Evolutionary conservation across 75 land plant species (phyloP), one percentile per base, ranked within the genome.

Genomic region (Cryptomeria japonica): DNA sequence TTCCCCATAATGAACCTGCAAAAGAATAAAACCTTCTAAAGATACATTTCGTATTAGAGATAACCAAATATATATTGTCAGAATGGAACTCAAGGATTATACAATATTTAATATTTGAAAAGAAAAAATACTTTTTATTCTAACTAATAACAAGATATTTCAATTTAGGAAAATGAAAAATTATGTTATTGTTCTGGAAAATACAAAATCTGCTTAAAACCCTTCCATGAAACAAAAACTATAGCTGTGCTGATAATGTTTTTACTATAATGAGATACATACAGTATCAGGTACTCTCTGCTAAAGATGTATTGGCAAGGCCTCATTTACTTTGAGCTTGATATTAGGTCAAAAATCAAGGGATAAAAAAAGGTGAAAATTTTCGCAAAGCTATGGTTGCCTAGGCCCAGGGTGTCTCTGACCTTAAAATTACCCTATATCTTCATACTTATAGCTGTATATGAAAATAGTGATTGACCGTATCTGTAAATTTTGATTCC

Each of bases 1-100:
- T 32, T 18, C 92, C 96, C 89, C 77, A 80, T 10, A 93, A 28
- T 0, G 94, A 87, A 34, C 96, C 97, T 97, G 70, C 87, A 87
- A 73, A 79, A 85, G 70, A 53, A 53, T 28, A 25, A 55, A 51
- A 51, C 37, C 13, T 55, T 49, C 14, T 46, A 39, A 80, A 34
- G 34, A 18, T 13, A 85, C 12, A 32, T 34, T 53, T 39, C 41
- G 19, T 28, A 10, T 34, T 19, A 53, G 10, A 32, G n/a, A 49
- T 85, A n/a, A 85, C 14, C 38, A 22, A 18, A 1, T 32, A 85
- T 51, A 28, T 85, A 36, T 85, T 85, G 7, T 55, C 70, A 85
- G 56, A 85, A 5, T 55, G 28, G 37, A 55, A 85, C 37, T 16
- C 31, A 73, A 85, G 19, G 19, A 85, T 32, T 22, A 49, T 9